Percentiles rank a stretch among this genome's conserved stretches.
phyloP scores from a whole-genome alignment of 495 filamentous ascomycete genomes.

The Podospora appendiculata region DNA sequence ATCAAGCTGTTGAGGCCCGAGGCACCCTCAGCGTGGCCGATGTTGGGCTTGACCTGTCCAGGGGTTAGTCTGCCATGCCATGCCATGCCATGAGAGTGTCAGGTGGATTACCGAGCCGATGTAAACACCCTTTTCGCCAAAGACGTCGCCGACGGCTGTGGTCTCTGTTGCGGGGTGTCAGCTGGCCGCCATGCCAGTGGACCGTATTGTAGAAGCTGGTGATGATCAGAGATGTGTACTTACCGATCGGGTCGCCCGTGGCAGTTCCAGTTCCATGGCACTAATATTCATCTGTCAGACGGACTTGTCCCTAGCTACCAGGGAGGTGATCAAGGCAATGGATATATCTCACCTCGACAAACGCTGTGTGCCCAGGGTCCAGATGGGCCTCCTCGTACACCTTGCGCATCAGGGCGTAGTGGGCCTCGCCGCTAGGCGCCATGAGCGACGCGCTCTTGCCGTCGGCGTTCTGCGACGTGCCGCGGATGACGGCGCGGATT shows the following conservation, averaged over 20 bases:
- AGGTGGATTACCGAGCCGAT: conserved; percentile 36
- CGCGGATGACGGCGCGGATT: conserved; percentile 49
- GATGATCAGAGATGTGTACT: too few relatives aligned
- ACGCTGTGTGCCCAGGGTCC: conserved; percentile 3
- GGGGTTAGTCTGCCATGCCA: conserved; percentile 11
- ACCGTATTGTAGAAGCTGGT: too few relatives aligned
- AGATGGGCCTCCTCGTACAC: conserved; percentile 23
- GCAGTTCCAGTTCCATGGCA: conserved; percentile 40
- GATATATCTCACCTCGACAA: conserved; percentile 1
- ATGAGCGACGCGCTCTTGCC: conserved; percentile 39
- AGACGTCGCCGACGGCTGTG: conserved; percentile 17
- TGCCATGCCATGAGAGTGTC: conserved; percentile 8
- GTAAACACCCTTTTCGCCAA: not conserved
- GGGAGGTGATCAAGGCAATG: not conserved
- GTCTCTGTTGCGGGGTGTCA: conserved; percentile 14
- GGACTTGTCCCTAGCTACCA: conserved; percentile 10
- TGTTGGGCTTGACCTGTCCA: conserved; percentile 30
- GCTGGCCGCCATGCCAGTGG: too few relatives aligned
- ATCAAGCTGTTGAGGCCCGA: not conserved
- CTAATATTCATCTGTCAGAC: conserved; percentile 25
- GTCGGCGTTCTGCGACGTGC: conserved; percentile 40
- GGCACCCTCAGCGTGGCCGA: conserved; percentile 29
- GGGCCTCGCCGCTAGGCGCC: conserved; percentile 37
- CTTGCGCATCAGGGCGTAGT: conserved; percentile 38
- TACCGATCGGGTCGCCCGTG: conserved; percentile 31